These are phyloP conservation scores for Magnolia kwangsiensis DNA, from an alignment of 164 flowering plant species.

Conservation along the genomic window DNA sequence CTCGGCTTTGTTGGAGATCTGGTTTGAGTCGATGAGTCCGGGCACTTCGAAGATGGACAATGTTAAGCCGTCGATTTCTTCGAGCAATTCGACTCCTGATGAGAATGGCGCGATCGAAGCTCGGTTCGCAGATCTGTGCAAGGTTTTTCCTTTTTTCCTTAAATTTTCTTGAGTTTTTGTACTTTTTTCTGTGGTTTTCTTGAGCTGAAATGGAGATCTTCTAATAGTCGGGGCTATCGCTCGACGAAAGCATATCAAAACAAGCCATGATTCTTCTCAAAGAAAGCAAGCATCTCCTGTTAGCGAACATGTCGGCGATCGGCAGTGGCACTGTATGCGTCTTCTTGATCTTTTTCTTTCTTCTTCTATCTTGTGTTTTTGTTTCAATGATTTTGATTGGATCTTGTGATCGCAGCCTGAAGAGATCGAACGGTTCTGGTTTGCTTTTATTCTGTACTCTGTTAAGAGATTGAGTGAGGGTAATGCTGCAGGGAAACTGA, in stretches of 20 bases:
- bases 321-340: constrained; percentile 58
- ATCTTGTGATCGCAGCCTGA: constrained; percentile 45
- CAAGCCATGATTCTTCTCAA: constrained; percentile 50
- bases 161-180: not conserved
- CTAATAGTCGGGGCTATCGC: constrained; percentile 42
- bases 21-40: constrained; percentile 11
- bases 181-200: not conserved
- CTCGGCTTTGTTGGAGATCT: constrained; percentile 9
- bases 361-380: not conserved
- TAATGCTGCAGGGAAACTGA: constrained; percentile 12
- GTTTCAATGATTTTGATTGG: not conserved
- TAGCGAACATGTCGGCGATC: constrained; percentile 43
- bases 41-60: constrained; percentile 34
- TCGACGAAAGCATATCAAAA: constrained; percentile 41
- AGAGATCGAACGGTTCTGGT: constrained; percentile 80
- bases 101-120: constrained; percentile 22
- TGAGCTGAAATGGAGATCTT: constrained; percentile 9
- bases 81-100: constrained; percentile 8
- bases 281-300: constrained; percentile 59
- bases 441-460: constrained; percentile 63
- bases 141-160: constrained; percentile 32
- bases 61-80: constrained; percentile 17
- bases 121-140: constrained; percentile 54
- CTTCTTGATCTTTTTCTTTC: not conserved
- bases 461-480: constrained; percentile 56